These are phyloP conservation scores for Microcera coccophila DNA, from an alignment of 2,329 filamentous ascomycete species.

Conservation along the genomic window DNA sequence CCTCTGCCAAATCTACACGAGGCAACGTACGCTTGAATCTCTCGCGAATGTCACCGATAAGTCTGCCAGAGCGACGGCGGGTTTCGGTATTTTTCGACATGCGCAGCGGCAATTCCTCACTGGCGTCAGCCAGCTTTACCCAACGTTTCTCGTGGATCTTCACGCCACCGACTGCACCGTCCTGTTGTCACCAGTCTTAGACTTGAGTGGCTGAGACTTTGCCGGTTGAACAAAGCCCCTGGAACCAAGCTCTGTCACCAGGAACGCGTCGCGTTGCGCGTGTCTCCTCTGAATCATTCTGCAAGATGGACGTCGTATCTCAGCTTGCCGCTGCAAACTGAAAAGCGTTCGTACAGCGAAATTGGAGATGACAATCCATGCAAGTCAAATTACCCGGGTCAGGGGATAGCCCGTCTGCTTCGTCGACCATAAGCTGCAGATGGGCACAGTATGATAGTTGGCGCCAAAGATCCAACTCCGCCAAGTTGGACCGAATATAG, in stretches of 20 bases:
- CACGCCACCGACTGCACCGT: neutral
- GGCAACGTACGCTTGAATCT: neutral
- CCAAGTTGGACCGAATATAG: neutral
- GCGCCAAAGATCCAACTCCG: neutral
- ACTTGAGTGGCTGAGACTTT: too few relatives aligned
- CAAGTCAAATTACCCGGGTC: slow-evolving; percentile 23
- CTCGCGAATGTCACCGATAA: neutral
- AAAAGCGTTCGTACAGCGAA: slow-evolving; percentile 6
- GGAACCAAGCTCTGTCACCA: neutral
- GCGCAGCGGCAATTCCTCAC: neutral
- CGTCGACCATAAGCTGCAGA: slow-evolving; percentile 4
- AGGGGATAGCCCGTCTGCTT: slow-evolving; percentile 12
- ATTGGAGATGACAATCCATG: slow-evolving; percentile 19
- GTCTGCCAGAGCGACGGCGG: neutral
- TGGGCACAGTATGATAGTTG: neutral
- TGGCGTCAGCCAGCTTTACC: too few relatives aligned
- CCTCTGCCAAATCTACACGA: neutral
- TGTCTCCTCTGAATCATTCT: neutral
- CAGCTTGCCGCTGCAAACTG: neutral
- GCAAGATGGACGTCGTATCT: neutral
- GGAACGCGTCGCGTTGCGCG: neutral
- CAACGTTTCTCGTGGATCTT: neutral
- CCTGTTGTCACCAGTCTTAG: neutral
- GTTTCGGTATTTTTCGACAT: too few relatives aligned
- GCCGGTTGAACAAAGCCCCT: neutral